Evolutionary conservation across 192 early-diverging fungal species (phyloP), one percentile per base, ranked within the genome.

Genomic region (Coemansia sp.): DNA sequence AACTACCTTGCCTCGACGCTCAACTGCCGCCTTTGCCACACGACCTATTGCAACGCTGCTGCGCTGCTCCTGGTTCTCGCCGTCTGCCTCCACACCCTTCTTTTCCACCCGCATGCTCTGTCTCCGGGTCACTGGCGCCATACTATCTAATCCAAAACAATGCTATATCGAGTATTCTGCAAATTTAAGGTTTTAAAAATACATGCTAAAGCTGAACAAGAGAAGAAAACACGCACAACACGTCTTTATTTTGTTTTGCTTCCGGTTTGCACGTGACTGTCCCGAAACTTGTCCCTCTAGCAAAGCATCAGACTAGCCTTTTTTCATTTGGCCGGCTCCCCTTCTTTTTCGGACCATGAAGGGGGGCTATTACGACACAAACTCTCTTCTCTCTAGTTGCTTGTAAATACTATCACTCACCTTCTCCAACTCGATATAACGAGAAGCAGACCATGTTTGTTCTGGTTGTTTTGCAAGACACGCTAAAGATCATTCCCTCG

Each of bases 391-490:
- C n/a, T n/a, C n/a, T n/a, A n/a, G 38, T 0, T 10, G 17, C 19
- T 48, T 48, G 45, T 48, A 48, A 48, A 48, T 48, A 48, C 22
- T 25, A 25, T 20, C 23, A n/a, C n/a, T 44, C 2, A 10, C 13
- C 3, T 17, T 5, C 41, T 15, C n/a, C n/a, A n/a, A n/a, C n/a
- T n/a, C n/a, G 20, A 44, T 7, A 42, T n/a, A 19, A 42, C 14
- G 22, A 23, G 14, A 10, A 48, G 38, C 42, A 57, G 54, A 48
- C 7, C 15, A 98, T 98, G 95, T 98, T 96, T 72, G 81, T 93
- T 27, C 83, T 98, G n/a, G 64, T 86, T 17, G 84, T 86, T 6
- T 62, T 98, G 48, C 84, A 85, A 41, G 95, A 98, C 75, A 94
- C 89, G 15, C 84, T 98, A 44, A 90, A 92, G 61, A 85, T 94